A percentile compares a stretch with the other conserved stretches of the same genome.
Conservation (phyloP, 2,329 filamentous ascomycete genomes). For the Phialophora tarda region DNA sequence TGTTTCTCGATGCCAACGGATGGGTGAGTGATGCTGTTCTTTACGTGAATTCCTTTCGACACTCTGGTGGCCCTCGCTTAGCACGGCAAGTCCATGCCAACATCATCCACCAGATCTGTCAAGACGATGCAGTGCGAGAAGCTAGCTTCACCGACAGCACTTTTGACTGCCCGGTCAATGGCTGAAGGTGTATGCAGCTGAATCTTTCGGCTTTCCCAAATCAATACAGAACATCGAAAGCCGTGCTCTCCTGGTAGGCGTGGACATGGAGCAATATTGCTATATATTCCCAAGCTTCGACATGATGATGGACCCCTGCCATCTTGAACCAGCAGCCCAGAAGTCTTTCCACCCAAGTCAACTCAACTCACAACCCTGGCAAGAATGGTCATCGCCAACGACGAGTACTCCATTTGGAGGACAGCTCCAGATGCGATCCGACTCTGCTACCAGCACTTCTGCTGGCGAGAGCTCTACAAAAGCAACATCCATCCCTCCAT, state of each 20-base stretch:
- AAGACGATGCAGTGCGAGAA: neutral
- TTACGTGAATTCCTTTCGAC: neutral
- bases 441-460: constrained; percentile 41
- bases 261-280: neutral
- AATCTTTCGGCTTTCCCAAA: neutral
- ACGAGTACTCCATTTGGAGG: constrained; percentile 25
- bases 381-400: constrained; percentile 12
- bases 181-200: neutral
- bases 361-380: neutral
- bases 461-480: constrained; percentile 40
- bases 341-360: neutral
- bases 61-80: neutral
- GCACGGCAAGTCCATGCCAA: neutral
- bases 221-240: neutral
- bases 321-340: neutral
- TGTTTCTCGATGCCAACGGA: neutral
- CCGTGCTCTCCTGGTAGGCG: neutral
- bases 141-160: neutral
- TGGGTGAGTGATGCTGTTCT: neutral
- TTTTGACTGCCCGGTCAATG: neutral
- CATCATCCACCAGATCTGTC: neutral
- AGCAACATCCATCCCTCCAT: constrained; percentile 42
- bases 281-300: neutral
- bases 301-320: neutral
- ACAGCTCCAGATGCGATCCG: constrained; percentile 20